phyloP scores from a whole-genome alignment of 2,329 filamentous ascomycete genomes.

The Paracamarosporium sp. region DNA sequence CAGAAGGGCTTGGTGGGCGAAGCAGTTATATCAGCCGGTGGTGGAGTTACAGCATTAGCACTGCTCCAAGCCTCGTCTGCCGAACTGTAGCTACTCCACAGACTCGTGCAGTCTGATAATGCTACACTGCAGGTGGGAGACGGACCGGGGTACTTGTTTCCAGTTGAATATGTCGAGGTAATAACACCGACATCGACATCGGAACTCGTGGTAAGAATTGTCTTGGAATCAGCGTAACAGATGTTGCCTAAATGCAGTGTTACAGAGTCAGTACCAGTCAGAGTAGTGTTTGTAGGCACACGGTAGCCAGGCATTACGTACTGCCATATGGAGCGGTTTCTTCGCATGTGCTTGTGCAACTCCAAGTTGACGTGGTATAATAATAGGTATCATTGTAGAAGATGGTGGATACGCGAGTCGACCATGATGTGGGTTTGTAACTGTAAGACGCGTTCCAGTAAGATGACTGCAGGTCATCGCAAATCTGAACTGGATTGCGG shows the following conservation, averaged over 20 bases:
- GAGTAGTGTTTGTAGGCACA: not conserved
- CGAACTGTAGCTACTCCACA: conserved; percentile 14
- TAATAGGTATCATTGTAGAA: not conserved
- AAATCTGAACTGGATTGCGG: not conserved
- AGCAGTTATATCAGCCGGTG: not conserved
- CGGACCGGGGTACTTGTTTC: conserved; percentile 8
- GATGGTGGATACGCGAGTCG: not conserved
- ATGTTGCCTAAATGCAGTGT: no score
- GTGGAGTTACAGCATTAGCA: not conserved
- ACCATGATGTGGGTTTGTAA: not conserved
- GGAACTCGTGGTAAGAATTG: not conserved
- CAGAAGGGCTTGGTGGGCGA: conserved; percentile 13
- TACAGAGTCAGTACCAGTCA: no score
- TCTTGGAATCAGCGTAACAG: conserved; percentile 3
- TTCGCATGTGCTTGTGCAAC: not conserved
- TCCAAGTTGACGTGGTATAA: not conserved
- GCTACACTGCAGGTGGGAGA: conserved; percentile 20
- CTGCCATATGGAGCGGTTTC: not conserved
- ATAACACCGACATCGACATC: not conserved
- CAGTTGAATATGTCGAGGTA: not conserved
- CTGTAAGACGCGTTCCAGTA: conserved; percentile 1
- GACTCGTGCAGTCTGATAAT: conserved; percentile 14
- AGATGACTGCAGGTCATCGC: conserved; percentile 3
- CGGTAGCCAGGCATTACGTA: no score
- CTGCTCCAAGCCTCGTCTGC: conserved; percentile 10